Conservation (phyloP, 306 rosid genomes). For the Purshia tridentata region DNA sequence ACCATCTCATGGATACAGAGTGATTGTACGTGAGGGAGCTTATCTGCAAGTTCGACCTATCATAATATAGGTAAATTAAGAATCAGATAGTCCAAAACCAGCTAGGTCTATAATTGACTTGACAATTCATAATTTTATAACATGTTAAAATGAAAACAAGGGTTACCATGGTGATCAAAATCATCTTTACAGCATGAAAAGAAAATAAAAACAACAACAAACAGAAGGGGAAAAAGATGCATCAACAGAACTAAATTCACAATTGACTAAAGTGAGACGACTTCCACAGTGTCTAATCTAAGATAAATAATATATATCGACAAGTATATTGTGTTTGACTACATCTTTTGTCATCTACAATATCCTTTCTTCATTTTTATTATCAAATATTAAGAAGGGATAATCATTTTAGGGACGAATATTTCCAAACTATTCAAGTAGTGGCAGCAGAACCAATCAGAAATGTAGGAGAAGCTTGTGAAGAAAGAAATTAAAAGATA, state of each 20-base stretch:
- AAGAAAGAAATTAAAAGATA: constrained; percentile 6
- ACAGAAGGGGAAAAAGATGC: not conserved
- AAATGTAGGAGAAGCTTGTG: not conserved
- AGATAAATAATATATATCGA: not conserved
- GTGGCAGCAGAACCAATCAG: not conserved
- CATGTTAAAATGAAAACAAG: not conserved
- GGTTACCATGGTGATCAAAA: not conserved
- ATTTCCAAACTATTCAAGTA: not conserved
- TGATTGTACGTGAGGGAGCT: constrained; percentile 97
- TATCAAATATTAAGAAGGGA: not conserved
- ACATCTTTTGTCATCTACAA: not conserved
- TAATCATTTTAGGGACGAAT: not conserved
- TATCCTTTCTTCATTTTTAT: not conserved
- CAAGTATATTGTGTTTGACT: not conserved
- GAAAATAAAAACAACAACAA: not conserved
- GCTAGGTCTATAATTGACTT: not conserved
- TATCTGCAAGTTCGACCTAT: constrained; percentile 96
- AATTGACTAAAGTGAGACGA: not conserved
- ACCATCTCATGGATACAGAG: constrained; percentile 92
- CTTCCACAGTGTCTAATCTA: not conserved
- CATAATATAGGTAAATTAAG: constrained; percentile 23
- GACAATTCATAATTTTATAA: not conserved
- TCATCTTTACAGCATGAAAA: not conserved
- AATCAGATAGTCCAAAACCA: constrained; percentile 7
- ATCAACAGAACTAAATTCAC: not conserved